Percentiles rank a stretch among this genome's conserved stretches.
These are phyloP conservation scores for Rickenella mellea DNA, from an alignment of 768 basidiomycete species.

Conservation along the genomic window DNA sequence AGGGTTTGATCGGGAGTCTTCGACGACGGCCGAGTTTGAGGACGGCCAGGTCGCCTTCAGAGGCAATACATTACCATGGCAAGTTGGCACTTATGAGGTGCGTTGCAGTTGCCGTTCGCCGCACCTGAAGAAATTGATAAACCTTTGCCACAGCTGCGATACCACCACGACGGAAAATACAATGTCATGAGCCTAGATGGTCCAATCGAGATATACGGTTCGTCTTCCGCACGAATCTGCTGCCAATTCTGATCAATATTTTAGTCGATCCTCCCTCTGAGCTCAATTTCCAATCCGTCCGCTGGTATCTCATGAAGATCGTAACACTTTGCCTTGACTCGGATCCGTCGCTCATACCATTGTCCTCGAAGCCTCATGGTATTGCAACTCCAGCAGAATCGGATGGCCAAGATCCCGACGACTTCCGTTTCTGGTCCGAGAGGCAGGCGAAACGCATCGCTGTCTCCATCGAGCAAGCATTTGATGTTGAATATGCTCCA, in stretches of 20 bases:
- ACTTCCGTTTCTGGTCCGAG: conserved; percentile 91
- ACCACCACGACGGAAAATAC: conserved; percentile 96
- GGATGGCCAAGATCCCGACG: conserved; percentile 67
- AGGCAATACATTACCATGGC: conserved; percentile 78
- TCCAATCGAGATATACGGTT: conserved; percentile 85
- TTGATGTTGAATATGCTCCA: conserved; percentile 79
- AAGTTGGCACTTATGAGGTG: conserved; percentile 80
- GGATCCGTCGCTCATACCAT: conserved; percentile 73
- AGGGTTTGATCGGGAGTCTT: conserved; percentile 21
- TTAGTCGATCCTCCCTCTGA: conserved; percentile 61
- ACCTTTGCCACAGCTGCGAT: conserved; percentile 46
- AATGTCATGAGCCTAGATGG: conserved; percentile 85
- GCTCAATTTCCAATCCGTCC: conserved; percentile 57
- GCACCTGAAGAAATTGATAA: background rate
- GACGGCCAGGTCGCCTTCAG: conserved; percentile 67
- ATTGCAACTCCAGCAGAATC: conserved; percentile 17
- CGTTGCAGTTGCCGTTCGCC: conserved; percentile 7
- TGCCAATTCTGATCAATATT: background rate
- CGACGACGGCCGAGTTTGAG: conserved; percentile 31
- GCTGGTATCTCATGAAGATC: conserved; percentile 58
- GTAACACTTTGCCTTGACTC: conserved; percentile 83
- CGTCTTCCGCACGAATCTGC: conserved; percentile 17
- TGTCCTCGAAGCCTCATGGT: conserved; percentile 41
- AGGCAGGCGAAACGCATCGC: conserved; percentile 87
- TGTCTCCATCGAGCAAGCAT: conserved; percentile 65